Evolutionary conservation across 805 yeast genomes (phyloP).

Genomic region (Wickerhamomyces rabaulensis): DNA sequence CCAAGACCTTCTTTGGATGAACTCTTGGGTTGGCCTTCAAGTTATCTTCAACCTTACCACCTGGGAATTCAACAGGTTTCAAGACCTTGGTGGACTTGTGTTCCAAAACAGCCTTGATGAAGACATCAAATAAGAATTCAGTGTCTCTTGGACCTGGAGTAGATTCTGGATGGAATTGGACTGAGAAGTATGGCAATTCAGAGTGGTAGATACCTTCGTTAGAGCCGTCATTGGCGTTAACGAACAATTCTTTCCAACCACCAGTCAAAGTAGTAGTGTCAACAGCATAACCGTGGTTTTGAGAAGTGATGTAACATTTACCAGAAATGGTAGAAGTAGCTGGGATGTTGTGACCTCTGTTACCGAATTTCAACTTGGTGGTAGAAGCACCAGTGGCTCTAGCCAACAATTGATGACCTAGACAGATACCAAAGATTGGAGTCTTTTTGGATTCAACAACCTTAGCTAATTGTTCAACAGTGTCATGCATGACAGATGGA

Average conservation of each 20-base stretch:
- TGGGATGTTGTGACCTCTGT: slow-evolving; percentile 98
- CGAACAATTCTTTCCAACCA: slow-evolving; percentile 93
- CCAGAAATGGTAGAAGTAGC: slow-evolving; percentile 87
- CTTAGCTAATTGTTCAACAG: slow-evolving; percentile 53
- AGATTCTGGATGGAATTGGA: slow-evolving; percentile 98
- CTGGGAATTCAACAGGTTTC: slow-evolving; percentile 85
- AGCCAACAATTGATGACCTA: slow-evolving; percentile 96
- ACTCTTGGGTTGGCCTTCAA: slow-evolving; percentile 70
- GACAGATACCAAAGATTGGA: slow-evolving; percentile 96
- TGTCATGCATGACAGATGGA: slow-evolving; percentile 76
- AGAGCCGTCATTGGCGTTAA: slow-evolving; percentile 94
- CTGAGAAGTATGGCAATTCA: slow-evolving; percentile 87
- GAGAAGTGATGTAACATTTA: slow-evolving; percentile 96
- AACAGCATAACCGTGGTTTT: slow-evolving; percentile 98
- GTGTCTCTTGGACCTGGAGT: slow-evolving; percentile 99
- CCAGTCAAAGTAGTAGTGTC: slow-evolving; percentile 66
- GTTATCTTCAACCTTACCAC: slow-evolving; percentile 75
- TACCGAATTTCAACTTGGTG: slow-evolving; percentile 90
- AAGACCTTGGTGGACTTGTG: slow-evolving; percentile 48
- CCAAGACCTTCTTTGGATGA: slow-evolving; percentile 84
- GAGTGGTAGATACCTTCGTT: slow-evolving; percentile 97
- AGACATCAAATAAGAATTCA: slow-evolving; percentile 92
- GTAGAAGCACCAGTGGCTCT: slow-evolving; percentile 95
- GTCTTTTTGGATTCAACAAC: slow-evolving; percentile 64
- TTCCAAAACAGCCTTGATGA: slow-evolving; percentile 71